These are phyloP conservation scores for Coniosporium apollinis DNA, from an alignment of 495 filamentous ascomycete species.

Conservation along the genomic window DNA sequence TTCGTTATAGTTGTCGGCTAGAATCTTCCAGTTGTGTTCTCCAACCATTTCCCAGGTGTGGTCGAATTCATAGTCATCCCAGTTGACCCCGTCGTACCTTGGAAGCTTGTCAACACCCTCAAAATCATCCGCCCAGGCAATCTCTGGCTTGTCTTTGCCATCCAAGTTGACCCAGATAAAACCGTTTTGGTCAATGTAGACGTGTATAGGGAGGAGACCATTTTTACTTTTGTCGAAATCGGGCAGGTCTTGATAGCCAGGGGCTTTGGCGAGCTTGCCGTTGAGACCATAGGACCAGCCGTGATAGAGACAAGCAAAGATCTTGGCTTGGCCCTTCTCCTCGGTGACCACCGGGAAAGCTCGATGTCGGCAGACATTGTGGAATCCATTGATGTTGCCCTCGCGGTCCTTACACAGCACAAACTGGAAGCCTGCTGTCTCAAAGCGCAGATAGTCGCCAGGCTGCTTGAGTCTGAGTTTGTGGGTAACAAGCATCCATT, in stretches of 20 bases:
- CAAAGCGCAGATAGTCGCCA: slow-evolving; percentile 32
- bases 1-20: slow-evolving; percentile 35
- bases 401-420: slow-evolving; percentile 32
- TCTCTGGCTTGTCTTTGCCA: slow-evolving; percentile 23
- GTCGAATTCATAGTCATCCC: slow-evolving; percentile 31
- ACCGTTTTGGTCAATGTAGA: slow-evolving; percentile 30
- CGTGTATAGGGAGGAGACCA: slow-evolving; percentile 28
- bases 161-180: slow-evolving; percentile 38
- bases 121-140: slow-evolving; percentile 28
- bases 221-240: slow-evolving; percentile 40
- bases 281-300: slow-evolving; percentile 43
- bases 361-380: slow-evolving; percentile 42
- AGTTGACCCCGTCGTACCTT: slow-evolving; percentile 25
- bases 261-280: slow-evolving; percentile 41
- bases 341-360: slow-evolving; percentile 38
- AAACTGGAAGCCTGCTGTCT: slow-evolving; percentile 33
- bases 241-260: slow-evolving; percentile 33
- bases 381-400: slow-evolving; percentile 37
- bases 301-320: slow-evolving; percentile 44
- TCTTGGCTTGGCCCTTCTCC: slow-evolving; percentile 29
- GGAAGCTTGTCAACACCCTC: slow-evolving; percentile 23
- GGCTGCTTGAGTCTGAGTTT: slow-evolving; percentile 27
- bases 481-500: slow-evolving; percentile 40
- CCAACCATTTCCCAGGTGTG: slow-evolving; percentile 30
- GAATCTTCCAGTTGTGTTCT: slow-evolving; percentile 35